Evolutionary conservation across 1,284 basidiomycete genomes (phyloP).

Genomic region (Anthracocystis setariae): DNA sequence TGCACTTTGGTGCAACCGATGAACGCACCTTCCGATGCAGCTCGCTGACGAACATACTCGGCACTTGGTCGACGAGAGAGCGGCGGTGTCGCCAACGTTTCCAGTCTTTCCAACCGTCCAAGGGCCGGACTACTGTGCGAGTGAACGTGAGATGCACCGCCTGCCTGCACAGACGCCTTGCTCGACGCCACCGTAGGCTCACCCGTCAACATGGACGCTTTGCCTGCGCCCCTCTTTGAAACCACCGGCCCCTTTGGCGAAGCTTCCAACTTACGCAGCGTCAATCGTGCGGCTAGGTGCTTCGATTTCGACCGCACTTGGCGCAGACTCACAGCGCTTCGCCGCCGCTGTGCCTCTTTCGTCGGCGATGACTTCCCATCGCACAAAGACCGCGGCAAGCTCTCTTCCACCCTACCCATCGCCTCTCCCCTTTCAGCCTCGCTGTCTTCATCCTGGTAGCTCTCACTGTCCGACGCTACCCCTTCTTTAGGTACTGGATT

Average conservation of each 20-base stretch:
- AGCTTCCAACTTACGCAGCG: conserved; percentile 24
- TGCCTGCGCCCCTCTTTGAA: conserved; percentile 16
- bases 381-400: background rate
- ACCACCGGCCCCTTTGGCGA: conserved; percentile 2
- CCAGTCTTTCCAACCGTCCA: conserved; percentile 17
- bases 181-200: background rate
- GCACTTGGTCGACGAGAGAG: conserved; percentile 22
- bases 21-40: background rate
- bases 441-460: background rate
- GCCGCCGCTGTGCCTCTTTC: background rate
- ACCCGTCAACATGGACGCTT: background rate
- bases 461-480: background rate
- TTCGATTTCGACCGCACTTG: conserved; percentile 16
- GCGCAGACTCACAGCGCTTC: background rate
- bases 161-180: background rate
- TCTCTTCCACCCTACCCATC: background rate
- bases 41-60: background rate
- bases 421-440: background rate
- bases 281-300: conserved; percentile 17
- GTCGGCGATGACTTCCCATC: background rate
- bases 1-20: background rate
- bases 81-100: conserved; percentile 40
- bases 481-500: background rate
- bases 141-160: background rate
- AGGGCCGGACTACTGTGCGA: background rate